Evolutionary conservation across 2,329 filamentous ascomycete species (phyloP).

Genomic region (Cercospora zeae-maydis): DNA sequence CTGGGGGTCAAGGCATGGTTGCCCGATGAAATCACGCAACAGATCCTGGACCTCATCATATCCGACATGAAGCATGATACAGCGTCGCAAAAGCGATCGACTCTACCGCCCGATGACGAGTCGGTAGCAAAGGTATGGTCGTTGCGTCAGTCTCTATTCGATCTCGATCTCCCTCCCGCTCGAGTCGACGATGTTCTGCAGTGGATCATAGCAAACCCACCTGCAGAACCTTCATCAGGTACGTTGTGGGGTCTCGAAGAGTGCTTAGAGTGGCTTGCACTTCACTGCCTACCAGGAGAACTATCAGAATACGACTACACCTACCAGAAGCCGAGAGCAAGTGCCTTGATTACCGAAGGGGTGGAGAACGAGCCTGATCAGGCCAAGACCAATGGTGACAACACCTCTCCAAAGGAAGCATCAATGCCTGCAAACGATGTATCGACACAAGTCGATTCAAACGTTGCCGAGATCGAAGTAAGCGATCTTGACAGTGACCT

Average conservation of each 20-base stretch:
- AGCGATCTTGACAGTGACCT: conserved; percentile 51
- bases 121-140: conserved; percentile 79
- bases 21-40: conserved; percentile 70
- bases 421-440: neutral
- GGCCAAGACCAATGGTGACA: conserved; percentile 2
- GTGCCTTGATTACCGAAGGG: conserved; percentile 2
- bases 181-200: conserved; percentile 60
- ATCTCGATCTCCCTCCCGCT: conserved; percentile 63
- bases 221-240: conserved; percentile 44
- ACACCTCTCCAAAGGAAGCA: neutral
- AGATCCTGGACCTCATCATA: conserved; percentile 69
- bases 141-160: conserved; percentile 67
- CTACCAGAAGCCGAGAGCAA: conserved; percentile 25
- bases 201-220: conserved; percentile 60
- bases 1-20: conserved; percentile 76
- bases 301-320: conserved; percentile 35
- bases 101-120: conserved; percentile 66
- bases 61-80: conserved; percentile 48
- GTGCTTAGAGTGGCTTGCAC: conserved; percentile 83
- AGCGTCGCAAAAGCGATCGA: conserved; percentile 47
- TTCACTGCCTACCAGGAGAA: conserved; percentile 56
- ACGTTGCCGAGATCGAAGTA: conserved; percentile 33
- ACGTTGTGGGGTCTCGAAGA: conserved; percentile 77
- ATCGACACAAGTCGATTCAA: neutral
- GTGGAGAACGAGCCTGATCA: conserved; percentile 10